Evolutionary conservation across 1,284 basidiomycete genomes (phyloP), one percentile per base, ranked within the genome.

Genomic region (Naganishia cerealis): DNA sequence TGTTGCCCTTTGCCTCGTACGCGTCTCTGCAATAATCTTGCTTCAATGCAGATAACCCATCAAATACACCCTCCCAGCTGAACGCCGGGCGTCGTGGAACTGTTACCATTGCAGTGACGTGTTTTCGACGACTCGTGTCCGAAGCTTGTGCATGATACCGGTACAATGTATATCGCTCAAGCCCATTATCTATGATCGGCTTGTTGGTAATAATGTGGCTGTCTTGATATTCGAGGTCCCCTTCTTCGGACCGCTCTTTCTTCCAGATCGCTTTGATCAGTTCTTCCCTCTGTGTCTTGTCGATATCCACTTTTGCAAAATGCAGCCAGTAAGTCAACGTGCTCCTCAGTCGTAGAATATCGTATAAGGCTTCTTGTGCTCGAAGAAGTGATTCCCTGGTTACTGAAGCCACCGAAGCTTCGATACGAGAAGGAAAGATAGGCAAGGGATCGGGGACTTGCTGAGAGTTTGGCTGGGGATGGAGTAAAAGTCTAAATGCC

Each of bases 281-380:
- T 15, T 40, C 50, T n/a, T 63, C 53, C 16, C 21, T 36, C 21
- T 63, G 61, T 15, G 42, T 16, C 38, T 53, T 63, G 21, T 54
- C 39, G 13, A 53, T 16, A 6, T 53, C 36, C 13, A 63, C 39
- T 15, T 42, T 15, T 9, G 61, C 21, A 29, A 42, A 63, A 38
- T 63, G 50, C 18, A 63, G 38, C 61, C 61, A 63, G 39, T 63
- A 63, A 10, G 61, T 63, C 61, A 63, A 63, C 7, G 61, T 63
- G 24, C 61, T 53, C 10, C 61, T 36, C 2, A 63, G 24, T n/a
- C 52, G 61, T 10, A 63, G 18, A 18, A 63, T 42, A 38, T 54
- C 61, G 12, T 63, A 63, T 9, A 63, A 40, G 3, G 38, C 36
- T 21, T 63, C 61, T 43, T 63, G 61, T 18, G 38, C 36, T 7